phyloP scores from a whole-genome alignment of 257 asterid genomes.

The Echium plantagineum region DNA sequence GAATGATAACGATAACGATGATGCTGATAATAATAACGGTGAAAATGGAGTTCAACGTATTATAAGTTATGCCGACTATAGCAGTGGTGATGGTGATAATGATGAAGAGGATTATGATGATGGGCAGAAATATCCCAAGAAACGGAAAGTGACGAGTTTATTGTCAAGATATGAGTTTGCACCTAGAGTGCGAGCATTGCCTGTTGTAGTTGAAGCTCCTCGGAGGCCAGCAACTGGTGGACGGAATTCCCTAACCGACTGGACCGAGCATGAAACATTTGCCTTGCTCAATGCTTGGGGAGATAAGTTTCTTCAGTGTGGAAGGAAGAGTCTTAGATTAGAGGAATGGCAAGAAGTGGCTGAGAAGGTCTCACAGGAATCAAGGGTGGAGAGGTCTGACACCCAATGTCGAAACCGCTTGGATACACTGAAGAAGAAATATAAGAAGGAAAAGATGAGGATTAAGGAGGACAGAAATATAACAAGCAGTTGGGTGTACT shows the following conservation, averaged over 20 bases:
- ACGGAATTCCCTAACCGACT: constrained; percentile 72
- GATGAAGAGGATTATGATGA: constrained; percentile 36
- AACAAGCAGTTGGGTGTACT: constrained; percentile 61
- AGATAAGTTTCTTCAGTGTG: constrained; percentile 64
- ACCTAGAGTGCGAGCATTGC: constrained; percentile 54
- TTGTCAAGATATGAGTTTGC: constrained; percentile 78
- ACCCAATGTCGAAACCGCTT: constrained; percentile 86
- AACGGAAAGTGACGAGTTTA: constrained; percentile 49
- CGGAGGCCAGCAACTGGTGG: constrained; percentile 56
- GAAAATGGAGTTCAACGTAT: constrained; percentile 41
- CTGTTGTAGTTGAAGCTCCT: constrained; percentile 18
- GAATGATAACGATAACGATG: constrained; percentile 15
- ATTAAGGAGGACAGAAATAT: constrained; percentile 18
- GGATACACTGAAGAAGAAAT: constrained; percentile 84
- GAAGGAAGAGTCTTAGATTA: constrained; percentile 80
- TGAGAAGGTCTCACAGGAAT: constrained; percentile 56
- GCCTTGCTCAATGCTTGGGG: constrained; percentile 81
- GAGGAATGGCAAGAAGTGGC: constrained; percentile 98
- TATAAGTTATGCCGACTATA: constrained; percentile 24
- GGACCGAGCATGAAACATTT: constrained; percentile 82
- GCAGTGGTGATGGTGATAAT: constrained; percentile 26
- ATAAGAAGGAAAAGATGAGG: constrained; percentile 80
- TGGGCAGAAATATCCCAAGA: constrained; percentile 46
- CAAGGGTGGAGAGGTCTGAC: constrained; percentile 64
- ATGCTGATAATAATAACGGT: constrained; percentile 34